These are phyloP conservation scores for Globisporangium radiosum DNA, from an alignment of 352 stramenopile genomes.

Conservation along the genomic window DNA sequence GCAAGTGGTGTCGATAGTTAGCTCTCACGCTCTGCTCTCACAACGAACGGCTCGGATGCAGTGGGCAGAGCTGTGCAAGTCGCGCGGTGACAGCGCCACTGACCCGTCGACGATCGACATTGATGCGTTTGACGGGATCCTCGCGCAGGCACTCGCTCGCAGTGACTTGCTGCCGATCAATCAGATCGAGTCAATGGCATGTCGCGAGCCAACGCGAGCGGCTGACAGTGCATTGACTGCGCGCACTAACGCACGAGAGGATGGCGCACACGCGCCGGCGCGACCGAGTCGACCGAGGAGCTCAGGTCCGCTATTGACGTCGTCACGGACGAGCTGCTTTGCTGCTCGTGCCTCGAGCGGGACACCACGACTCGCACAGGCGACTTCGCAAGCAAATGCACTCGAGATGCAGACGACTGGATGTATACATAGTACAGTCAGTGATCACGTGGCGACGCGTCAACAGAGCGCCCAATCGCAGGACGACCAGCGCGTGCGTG, in stretches of 20 bases:
- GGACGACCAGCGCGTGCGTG: no score
- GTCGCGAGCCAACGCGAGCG: not conserved
- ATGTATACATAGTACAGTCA: no score
- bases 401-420: no score
- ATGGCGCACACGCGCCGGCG: not conserved
- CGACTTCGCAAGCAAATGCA: no score
- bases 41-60: not conserved
- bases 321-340: constrained; percentile 10
- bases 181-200: no score
- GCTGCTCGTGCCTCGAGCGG: constrained; percentile 5
- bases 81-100: constrained; percentile 9
- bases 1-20: no score
- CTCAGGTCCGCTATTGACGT: constrained; percentile 15
- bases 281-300: constrained; percentile 24
- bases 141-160: constrained; percentile 12
- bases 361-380: no score
- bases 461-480: no score
- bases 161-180: no score
- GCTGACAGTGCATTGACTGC: not conserved
- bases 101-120: constrained; percentile 37
- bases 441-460: no score
- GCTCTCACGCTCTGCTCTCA: no score
- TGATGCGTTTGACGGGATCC: constrained; percentile 48
- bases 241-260: no score
- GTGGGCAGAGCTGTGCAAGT: constrained; percentile 34